Evolutionary conservation across 352 stramenopile genomes (phyloP).

Genomic region (Pythium volutum): DNA sequence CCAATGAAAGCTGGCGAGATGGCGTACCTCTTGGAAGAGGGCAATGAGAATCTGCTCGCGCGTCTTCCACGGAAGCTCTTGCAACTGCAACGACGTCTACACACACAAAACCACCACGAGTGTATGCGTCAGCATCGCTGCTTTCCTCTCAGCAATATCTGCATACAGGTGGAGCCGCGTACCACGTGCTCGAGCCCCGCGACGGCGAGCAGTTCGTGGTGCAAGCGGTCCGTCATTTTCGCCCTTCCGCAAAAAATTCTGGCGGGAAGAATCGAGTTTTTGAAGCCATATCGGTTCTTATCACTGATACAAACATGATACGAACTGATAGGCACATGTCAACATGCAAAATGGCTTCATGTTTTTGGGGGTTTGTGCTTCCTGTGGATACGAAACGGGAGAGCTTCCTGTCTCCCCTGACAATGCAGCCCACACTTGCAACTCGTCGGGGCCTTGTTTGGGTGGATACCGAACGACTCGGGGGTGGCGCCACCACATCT

Average conservation of each 20-base stretch:
- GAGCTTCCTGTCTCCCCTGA: background rate
- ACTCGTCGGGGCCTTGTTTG: background rate
- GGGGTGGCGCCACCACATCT: background rate
- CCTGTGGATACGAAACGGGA: background rate
- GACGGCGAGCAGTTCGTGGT: conserved; percentile 21
- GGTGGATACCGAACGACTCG: background rate
- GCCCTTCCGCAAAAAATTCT: background rate
- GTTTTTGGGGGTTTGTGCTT: background rate
- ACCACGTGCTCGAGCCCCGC: conserved; percentile 19
- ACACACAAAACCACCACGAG: background rate
- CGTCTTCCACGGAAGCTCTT: conserved; percentile 45
- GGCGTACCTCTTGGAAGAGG: conserved; percentile 45
- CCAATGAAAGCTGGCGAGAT: background rate
- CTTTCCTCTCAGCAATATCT: background rate
- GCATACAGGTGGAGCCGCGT: background rate
- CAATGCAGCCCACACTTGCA: background rate
- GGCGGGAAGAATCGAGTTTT: conserved; percentile 11
- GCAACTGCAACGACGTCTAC: conserved; percentile 35
- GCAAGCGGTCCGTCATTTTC: conserved; percentile 21
- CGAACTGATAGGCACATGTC: background rate
- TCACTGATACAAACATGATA: background rate
- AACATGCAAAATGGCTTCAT: conserved; percentile 7
- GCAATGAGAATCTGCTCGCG: conserved; percentile 43
- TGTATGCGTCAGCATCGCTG: background rate
- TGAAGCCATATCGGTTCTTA: background rate